Conservation (phyloP, 768 basidiomycete species). For the Leccinum variicolor region DNA sequence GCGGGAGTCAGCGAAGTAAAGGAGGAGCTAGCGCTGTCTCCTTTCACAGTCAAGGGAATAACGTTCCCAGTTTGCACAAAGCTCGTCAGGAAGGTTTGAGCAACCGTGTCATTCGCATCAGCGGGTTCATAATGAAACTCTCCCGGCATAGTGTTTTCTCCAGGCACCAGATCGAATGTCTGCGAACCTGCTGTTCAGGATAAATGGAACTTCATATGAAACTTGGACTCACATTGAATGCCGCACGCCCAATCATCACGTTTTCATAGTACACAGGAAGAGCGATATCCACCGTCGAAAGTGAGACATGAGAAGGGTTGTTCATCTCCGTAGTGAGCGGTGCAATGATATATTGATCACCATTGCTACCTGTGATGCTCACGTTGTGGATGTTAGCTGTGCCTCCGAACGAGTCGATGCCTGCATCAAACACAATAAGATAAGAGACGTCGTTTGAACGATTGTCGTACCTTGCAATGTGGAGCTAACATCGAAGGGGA, state of each 20-base stretch:
- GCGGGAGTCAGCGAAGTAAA: constrained; percentile 57
- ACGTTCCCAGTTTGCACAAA: constrained; percentile 53
- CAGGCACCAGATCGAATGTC: constrained; percentile 58
- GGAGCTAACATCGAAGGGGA: constrained; percentile 60
- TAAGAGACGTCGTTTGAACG: neutral
- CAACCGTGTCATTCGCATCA: constrained; percentile 62
- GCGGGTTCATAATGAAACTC: constrained; percentile 70
- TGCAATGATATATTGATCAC: constrained; percentile 53
- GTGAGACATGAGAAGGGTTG: constrained; percentile 67
- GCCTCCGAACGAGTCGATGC: constrained; percentile 58
- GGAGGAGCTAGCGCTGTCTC: constrained; percentile 58
- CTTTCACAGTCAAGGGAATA: constrained; percentile 54
- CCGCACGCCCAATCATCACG: constrained; percentile 55
- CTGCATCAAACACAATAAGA: constrained; percentile 26
- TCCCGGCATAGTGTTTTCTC: constrained; percentile 46
- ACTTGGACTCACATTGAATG: constrained; percentile 45
- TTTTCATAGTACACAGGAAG: constrained; percentile 58
- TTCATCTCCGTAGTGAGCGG: constrained; percentile 56
- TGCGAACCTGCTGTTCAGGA: constrained; percentile 21
- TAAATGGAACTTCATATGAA: neutral
- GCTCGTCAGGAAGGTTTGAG: constrained; percentile 54
- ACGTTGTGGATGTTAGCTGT: constrained; percentile 53
- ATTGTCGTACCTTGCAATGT: constrained; percentile 44
- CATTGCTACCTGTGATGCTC: constrained; percentile 60
- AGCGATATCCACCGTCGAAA: constrained; percentile 54